Conservation (phyloP, 305 asterid species). For the Withania somnifera region DNA sequence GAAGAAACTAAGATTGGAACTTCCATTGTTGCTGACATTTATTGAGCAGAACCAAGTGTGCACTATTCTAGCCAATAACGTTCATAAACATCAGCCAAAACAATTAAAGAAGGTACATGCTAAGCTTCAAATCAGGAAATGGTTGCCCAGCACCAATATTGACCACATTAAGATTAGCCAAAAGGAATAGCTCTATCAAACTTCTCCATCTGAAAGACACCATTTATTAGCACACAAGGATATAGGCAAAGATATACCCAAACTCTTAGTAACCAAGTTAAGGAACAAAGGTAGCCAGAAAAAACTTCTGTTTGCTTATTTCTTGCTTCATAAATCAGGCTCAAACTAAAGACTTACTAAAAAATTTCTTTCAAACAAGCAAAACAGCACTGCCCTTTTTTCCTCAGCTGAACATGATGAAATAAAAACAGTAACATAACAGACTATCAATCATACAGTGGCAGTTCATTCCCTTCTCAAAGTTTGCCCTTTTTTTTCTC, state of each 20-base stretch:
- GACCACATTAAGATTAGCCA: neutral
- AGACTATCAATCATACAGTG: no score
- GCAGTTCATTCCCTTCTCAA: no score
- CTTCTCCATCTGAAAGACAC: neutral
- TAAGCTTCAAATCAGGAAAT: neutral
- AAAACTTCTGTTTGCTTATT: neutral
- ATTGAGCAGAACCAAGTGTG: neutral
- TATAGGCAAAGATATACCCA: neutral
- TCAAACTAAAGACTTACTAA: no score
- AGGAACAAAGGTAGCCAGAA: neutral
- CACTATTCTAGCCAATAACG: neutral
- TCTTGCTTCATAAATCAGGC: neutral
- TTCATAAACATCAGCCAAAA: neutral
- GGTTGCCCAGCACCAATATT: neutral
- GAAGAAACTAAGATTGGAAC: neutral
- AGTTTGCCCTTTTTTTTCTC: no score
- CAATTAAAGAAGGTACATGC: neutral
- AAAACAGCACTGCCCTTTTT: no score
- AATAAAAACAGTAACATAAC: no score
- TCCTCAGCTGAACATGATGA: no score
- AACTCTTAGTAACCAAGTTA: neutral
- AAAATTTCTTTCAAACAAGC: no score
- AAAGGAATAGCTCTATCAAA: neutral
- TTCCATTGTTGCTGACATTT: neutral
- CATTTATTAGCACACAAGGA: neutral